Base-by-base conservation (phyloP, 208 protist genomes). In the Leishmania arabica region DNA sequence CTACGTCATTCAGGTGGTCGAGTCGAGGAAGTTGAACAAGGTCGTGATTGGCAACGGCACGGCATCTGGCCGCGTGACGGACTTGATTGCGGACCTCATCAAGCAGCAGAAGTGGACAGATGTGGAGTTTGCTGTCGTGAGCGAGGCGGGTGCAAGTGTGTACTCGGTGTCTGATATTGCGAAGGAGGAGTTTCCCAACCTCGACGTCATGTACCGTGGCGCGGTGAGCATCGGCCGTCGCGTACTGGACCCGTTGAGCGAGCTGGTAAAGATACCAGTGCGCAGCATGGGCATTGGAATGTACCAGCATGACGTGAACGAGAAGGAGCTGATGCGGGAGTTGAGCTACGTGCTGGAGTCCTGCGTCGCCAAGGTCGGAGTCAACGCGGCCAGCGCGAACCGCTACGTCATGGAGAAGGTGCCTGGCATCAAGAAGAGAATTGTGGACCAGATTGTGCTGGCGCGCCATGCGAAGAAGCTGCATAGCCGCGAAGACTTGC, bases 291-390 rank as follows among this genome's bases (percentile, higher is more conserved):
- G 96, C 47, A 95, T 98, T 53, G 96, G 96, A 31, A 94, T 96
- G 92, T 98, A 98, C 84, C 96, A 98, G 84, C 91, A 97, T 83
- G 96, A 98, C 82, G 88, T 97, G 34, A 91, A 91, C 66, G 90
- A 94, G 71, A 88, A 82, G 45, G 87, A 89, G 73, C 85, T 97
- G 78, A 45, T 85, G 69, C 82, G 76, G 69, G 87, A 84, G 79
- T 84, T 98, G 66, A 80, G 81, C 76, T 79, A 84, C 64, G 91
- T 93, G 62, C 85, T 97, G 40, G 87, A 96, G 87, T 93, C 90
- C 24, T 94, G 89, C 78, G 93, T 98, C 2, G 87, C 92, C 42
- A 83, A 64, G 49, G 95, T 97, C 3, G 95, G 95, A 80, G 89
- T 97, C 45, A 96, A 97, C 84, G 84, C 92, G 9, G 82, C 89